Conservation (phyloP, 139 green algal species). For the Coelastrella sp. region DNA sequence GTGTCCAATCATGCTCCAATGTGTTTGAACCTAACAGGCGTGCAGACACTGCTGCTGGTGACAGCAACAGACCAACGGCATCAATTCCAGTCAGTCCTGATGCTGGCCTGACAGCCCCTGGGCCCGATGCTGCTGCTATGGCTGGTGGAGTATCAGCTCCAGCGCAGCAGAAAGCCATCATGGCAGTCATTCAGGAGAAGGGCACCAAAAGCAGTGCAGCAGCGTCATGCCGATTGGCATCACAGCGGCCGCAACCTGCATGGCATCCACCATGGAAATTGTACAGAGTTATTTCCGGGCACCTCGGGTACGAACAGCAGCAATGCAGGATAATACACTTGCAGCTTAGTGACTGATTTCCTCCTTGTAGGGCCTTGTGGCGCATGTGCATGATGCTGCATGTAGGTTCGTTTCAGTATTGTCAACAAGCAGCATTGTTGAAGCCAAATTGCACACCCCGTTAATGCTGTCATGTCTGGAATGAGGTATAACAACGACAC, state of each 20-base stretch:
- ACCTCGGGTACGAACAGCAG: constrained; percentile 98
- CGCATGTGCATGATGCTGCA: no score
- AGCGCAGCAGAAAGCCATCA: constrained; percentile 56
- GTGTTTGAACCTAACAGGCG: no score
- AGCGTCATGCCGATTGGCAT: constrained; percentile 82
- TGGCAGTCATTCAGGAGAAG: constrained; percentile 64
- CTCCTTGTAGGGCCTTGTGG: no score
- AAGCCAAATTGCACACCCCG: no score
- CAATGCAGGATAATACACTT: no score
- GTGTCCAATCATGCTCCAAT: no score
- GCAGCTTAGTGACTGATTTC: no score
- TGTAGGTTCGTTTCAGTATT: no score
- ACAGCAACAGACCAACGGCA: neutral
- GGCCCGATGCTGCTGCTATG: constrained; percentile 5
- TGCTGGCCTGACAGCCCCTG: constrained; percentile 23
- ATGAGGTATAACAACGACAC: no score
- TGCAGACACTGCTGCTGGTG: neutral
- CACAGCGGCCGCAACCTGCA: constrained; percentile 91
- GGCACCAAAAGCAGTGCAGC: constrained; percentile 72
- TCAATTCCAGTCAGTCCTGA: constrained; percentile 5
- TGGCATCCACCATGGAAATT: constrained; percentile 97
- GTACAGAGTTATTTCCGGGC: constrained; percentile 96
- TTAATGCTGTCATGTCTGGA: no score
- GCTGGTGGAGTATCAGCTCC: constrained; percentile 10
- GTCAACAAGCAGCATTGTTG: no score